Evolutionary conservation across 768 basidiomycete genomes (phyloP).

Genomic region (Suillus bovinus): DNA sequence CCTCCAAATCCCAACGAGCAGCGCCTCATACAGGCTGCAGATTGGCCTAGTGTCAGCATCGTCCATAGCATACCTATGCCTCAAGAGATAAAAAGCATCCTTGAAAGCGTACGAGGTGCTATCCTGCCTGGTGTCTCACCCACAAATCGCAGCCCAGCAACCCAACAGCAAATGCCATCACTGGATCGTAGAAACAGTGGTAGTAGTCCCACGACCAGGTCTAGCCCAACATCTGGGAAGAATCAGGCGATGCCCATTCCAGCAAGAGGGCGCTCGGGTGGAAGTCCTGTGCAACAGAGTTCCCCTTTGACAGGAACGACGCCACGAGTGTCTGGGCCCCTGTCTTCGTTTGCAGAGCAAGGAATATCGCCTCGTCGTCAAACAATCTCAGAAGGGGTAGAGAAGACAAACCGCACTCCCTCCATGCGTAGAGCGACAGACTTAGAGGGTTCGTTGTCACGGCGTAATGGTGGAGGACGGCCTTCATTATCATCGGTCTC

Average conservation of each 20-base stretch:
- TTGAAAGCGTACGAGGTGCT: constrained; percentile 53
- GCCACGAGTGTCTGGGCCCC: constrained; percentile 27
- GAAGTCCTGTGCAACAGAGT: constrained; percentile 46
- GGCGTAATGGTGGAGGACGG: constrained; percentile 49
- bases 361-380: constrained; percentile 48
- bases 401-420: constrained; percentile 59
- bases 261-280: constrained; percentile 46
- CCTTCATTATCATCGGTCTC: constrained; percentile 45
- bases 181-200: constrained; percentile 50
- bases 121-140: constrained; percentile 32
- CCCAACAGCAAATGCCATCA: constrained; percentile 28
- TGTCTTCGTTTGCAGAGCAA: constrained; percentile 51
- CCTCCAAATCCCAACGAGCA: constrained; percentile 61
- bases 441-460: constrained; percentile 47
- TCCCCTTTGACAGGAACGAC: constrained; percentile 27
- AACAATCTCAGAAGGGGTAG: constrained; percentile 48
- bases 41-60: constrained; percentile 79
- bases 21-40: constrained; percentile 63
- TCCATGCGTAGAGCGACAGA: constrained; percentile 62
- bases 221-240: constrained; percentile 40
- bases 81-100: constrained; percentile 62
- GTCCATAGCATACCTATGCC: constrained; percentile 78
- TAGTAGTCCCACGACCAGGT: constrained; percentile 27
- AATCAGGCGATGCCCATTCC: constrained; percentile 37
- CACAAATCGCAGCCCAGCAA: constrained; percentile 35